Evolutionary conservation across 192 early-diverging fungal species (phyloP), one percentile per base, ranked within the genome.

Genomic region (Coemansia aciculifera): DNA sequence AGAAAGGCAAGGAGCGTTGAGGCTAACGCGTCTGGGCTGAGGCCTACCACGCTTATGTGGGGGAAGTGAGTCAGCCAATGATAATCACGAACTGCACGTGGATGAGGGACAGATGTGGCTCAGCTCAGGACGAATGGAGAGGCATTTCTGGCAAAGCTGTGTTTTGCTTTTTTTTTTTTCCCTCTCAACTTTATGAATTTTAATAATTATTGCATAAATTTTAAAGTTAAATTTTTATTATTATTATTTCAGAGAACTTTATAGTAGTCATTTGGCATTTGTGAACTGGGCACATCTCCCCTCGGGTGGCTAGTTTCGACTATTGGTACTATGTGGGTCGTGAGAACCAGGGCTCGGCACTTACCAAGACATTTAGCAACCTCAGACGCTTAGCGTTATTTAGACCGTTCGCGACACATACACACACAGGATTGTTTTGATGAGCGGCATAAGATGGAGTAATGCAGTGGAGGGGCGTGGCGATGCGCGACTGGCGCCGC

Each of bases 401-500:
- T 27, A 56, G 9, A 31, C 27, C 3, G 27, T 15, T 32, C 24
- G 52, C 23, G n/a, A 67, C 31, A 29, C 59, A 69, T n/a, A 42
- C 38, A 37, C 19, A 36, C 34, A 36, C 34, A 36, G 34, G 12
- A 56, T 56, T 31, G 27, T 56, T 56, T 17, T 29, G 29, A 56
- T 56, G 52, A 56, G 52, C 52, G 52, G 52, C 29, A 34, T 6
- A 63, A 8, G 40, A 27, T 17, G n/a, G 29, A 29, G 12, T 40
- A 34, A 23, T 29, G 19, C 39, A 40, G 56, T 5, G 9, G 21
- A 59, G 19, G 46, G 46, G 19, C 23, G 27, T 23, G 21, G 46
- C 48, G 51, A 61, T 29, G 37, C 64, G 21, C 59, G 63, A 43
- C 73, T 81, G 29, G 66, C 78, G 37, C 78, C 78, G 29, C 59